A percentile compares a stretch with the other conserved stretches of the same genome.
phyloP scores from a whole-genome alignment of 129 eudicot genomes.

The Helianthus tuberosus region DNA sequence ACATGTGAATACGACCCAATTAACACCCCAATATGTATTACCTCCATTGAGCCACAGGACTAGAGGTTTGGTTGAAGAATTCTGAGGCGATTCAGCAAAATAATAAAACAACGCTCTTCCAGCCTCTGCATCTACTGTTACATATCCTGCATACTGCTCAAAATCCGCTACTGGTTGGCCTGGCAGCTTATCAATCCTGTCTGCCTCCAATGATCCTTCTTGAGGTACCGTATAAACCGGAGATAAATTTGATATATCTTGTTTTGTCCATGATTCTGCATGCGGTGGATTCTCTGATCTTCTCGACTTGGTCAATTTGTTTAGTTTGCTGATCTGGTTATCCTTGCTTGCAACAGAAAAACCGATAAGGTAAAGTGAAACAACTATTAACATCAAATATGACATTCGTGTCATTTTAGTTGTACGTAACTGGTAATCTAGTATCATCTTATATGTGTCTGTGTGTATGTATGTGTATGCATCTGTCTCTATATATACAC shows the following conservation, averaged over 20 bases:
- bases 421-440: not conserved
- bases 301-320: constrained; percentile 29
- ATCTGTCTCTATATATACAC: not conserved
- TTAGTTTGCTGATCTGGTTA: constrained; percentile 34
- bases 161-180: constrained; percentile 55
- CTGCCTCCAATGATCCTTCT: constrained; percentile 43
- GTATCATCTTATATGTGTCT: constrained; percentile 2
- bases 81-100: constrained; percentile 52
- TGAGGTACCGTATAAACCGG: constrained; percentile 32
- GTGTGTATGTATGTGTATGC: not conserved
- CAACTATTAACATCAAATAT: constrained; percentile 13
- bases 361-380: constrained; percentile 7
- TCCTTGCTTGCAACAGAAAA: constrained; percentile 24
- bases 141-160: constrained; percentile 57
- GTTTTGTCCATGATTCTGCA: constrained; percentile 17
- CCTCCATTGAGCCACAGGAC: constrained; percentile 59
- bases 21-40: constrained; percentile 13
- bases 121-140: constrained; percentile 45
- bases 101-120: constrained; percentile 59
- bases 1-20: no score
- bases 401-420: constrained; percentile 14
- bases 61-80: constrained; percentile 54
- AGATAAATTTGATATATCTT: constrained; percentile 24
- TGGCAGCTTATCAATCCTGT: constrained; percentile 42
- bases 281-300: constrained; percentile 19